phyloP scores from a whole-genome alignment of 768 basidiomycete species.

The Neoboletus magnificus region DNA sequence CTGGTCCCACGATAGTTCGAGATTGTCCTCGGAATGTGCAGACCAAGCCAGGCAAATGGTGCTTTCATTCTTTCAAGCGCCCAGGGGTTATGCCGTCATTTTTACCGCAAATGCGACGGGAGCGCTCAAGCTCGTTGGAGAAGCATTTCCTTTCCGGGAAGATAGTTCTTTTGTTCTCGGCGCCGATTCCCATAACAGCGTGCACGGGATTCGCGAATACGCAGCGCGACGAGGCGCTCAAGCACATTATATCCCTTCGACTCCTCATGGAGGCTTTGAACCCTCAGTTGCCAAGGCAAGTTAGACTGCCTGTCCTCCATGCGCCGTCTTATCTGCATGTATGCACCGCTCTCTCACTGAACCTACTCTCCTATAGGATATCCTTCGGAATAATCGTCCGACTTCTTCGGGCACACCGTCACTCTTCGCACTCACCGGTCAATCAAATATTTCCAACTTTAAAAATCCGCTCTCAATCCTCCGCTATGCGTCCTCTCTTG shows the following conservation, averaged over 20 bases:
- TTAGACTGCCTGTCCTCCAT: neutral
- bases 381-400: constrained; percentile 52
- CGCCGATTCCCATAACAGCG: constrained; percentile 79
- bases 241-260: constrained; percentile 64
- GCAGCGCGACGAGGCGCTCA: constrained; percentile 53
- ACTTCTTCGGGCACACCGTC: constrained; percentile 38
- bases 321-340: constrained; percentile 5
- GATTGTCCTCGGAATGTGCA: constrained; percentile 61
- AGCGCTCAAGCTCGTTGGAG: constrained; percentile 79
- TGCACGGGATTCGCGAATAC: constrained; percentile 78
- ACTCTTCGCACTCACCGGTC: constrained; percentile 73
- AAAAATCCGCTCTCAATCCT: constrained; percentile 68
- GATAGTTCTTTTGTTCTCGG: constrained; percentile 65
- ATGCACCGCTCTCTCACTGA: constrained; percentile 15
- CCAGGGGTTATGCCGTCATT: constrained; percentile 73
- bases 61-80: constrained; percentile 73
- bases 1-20: constrained; percentile 47
- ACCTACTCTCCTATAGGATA: constrained; percentile 39
- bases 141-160: constrained; percentile 67
- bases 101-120: constrained; percentile 80
- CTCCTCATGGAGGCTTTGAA: constrained; percentile 63
- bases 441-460: constrained; percentile 78
- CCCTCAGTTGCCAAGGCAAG: constrained; percentile 56
- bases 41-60: constrained; percentile 70
- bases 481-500: constrained; percentile 59